Evolutionary conservation across 805 yeast genomes (phyloP), one percentile per base, ranked within the genome.

Genomic region (Yarrowia sp.): DNA sequence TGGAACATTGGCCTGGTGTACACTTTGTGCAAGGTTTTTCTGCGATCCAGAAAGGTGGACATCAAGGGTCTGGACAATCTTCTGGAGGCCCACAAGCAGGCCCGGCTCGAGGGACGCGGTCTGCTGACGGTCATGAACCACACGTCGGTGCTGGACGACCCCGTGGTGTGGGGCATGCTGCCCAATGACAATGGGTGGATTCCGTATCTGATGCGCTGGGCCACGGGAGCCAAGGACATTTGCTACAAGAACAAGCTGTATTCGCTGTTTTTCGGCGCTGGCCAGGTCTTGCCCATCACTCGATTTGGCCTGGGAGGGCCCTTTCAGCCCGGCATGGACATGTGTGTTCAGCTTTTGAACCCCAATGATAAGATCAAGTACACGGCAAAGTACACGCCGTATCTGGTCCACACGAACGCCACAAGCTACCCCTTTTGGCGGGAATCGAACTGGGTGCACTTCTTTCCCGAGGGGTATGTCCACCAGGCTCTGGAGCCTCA

Each of bases 401-500:
- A 64, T 15, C 42, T 64, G 30, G 60, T 43, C 19, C 67, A 66
- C 5, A 66, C 68, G 6, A 34, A 66, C 30, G 68, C 66, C 10
- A 40, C 68, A 4, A 42, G 49, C 19, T 52, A 52, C 8, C 67
- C 68, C 6, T 55, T 61, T 17, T 61, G 66, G 66, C 53, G 66
- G 2, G 40, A 64, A 8, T 42, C 60, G 2, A 68, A 71, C 19
- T 94, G 98, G 98, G 85, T 95, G 69, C 98, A 94, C 76, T 86
- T 92, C 4, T 94, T 91, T 77, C 99, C 99, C 0, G 99, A 94
- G 76, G 97, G 96, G 0, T 91, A 88, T 76, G 98, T 94, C 5
- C 84, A 94, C 66, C 99, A 95, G 76, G 78, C 79, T 2, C 76
- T 91, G 60, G 83, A 87, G 69, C 87, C 88, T 42, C 87, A 86